Evolutionary conservation across 108 stramenopile species (phyloP).

Genomic region (Cyclotella cryptica): DNA sequence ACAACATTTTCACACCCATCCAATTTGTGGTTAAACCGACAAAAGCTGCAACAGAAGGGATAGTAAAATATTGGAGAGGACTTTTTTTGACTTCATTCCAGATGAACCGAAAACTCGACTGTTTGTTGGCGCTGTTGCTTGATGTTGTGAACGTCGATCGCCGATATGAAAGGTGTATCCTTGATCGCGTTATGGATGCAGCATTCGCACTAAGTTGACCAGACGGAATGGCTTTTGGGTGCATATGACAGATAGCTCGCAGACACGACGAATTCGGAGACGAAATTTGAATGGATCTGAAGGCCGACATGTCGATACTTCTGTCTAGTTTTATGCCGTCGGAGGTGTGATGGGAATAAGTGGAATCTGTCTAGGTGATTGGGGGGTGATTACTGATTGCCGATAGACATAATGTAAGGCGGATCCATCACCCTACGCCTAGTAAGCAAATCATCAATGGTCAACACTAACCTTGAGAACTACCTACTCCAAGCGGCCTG

Average conservation of each 20-base stretch:
- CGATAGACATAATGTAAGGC: too few species aligned
- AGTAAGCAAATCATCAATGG: too few species aligned
- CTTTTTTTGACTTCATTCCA: constrained; percentile 26
- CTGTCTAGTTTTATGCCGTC: not conserved
- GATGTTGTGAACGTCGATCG: constrained; percentile 12
- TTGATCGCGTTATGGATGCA: not conserved
- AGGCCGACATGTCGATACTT: not conserved
- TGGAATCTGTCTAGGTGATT: too few species aligned
- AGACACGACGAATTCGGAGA: not conserved
- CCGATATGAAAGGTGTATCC: not conserved
- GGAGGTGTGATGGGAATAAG: too few species aligned
- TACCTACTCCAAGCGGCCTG: too few species aligned
- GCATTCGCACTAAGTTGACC: not conserved
- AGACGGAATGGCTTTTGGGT: not conserved
- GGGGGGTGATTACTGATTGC: too few species aligned
- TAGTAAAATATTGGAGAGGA: constrained; percentile 63
- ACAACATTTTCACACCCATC: constrained; percentile 70
- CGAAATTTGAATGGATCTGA: not conserved
- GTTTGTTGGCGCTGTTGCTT: not conserved
- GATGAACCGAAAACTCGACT: constrained; percentile 17
- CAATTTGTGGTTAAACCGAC: constrained; percentile 73
- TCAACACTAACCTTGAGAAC: too few species aligned
- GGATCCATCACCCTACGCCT: too few species aligned
- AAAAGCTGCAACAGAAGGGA: constrained; percentile 79
- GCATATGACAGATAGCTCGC: not conserved